Evolutionary conservation across 768 basidiomycete species (phyloP).

Genomic region (Xanthoconium stramineum): DNA sequence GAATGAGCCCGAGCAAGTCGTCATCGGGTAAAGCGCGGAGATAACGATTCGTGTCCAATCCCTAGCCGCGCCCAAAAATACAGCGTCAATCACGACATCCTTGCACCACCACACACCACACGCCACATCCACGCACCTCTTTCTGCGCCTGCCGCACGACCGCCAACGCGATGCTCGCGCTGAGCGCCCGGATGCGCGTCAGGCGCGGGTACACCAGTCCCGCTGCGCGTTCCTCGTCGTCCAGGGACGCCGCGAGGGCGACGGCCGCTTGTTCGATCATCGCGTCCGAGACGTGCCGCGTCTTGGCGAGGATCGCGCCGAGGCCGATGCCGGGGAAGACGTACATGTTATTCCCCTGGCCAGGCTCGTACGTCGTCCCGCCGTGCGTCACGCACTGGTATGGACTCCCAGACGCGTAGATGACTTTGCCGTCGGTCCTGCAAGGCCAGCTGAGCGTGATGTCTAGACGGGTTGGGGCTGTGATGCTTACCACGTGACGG

Average conservation of each 20-base stretch:
- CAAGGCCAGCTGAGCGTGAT: background rate
- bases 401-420: slow-evolving; percentile 74
- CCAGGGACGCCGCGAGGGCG: slow-evolving; percentile 56
- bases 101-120: background rate
- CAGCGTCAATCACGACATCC: background rate
- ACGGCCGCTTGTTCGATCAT: slow-evolving; percentile 70
- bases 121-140: slow-evolving; percentile 41
- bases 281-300: slow-evolving; percentile 56
- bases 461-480: background rate
- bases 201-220: slow-evolving; percentile 70
- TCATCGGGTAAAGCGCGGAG: slow-evolving; percentile 48
- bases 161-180: slow-evolving; percentile 55
- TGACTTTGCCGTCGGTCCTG: slow-evolving; percentile 62
- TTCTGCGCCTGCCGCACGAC: slow-evolving; percentile 64
- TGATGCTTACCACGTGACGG: slow-evolving; percentile 48
- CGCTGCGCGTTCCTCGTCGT: slow-evolving; percentile 48
- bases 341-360: slow-evolving; percentile 83
- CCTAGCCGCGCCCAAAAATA: background rate
- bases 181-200: slow-evolving; percentile 62
- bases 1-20: slow-evolving; percentile 46
- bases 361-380: slow-evolving; percentile 53
- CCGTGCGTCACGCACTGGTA: slow-evolving; percentile 52
- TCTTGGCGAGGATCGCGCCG: slow-evolving; percentile 56
- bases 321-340: slow-evolving; percentile 63
- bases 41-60: slow-evolving; percentile 43